A percentile compares a stretch with the other conserved stretches of the same genome.
These are phyloP conservation scores for Haplosporangium sp. DNA, from an alignment of 371 early-diverging fungal species.

Conservation along the genomic window DNA sequence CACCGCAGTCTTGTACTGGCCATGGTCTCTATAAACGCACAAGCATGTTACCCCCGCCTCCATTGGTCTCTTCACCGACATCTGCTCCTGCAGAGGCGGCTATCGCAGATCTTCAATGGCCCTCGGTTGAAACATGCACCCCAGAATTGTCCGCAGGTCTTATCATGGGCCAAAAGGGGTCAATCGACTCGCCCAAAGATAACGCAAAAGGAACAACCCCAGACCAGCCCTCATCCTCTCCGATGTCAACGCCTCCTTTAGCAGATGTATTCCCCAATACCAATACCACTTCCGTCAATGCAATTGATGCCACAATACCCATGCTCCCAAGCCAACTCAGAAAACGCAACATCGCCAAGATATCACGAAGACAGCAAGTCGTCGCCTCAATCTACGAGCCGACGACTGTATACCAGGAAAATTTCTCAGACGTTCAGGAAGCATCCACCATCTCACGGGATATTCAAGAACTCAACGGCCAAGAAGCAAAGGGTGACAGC, in stretches of 20 bases:
- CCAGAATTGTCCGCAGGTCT: too few species aligned
- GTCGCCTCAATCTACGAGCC: slow-evolving; percentile 2
- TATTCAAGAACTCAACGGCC: not conserved
- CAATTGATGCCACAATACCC: slow-evolving; percentile 1
- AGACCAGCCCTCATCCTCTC: not conserved
- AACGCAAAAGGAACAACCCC: not conserved
- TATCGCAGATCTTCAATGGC: too few species aligned
- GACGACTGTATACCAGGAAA: not conserved
- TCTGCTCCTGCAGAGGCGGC: not conserved
- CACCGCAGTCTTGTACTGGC: slow-evolving; percentile 29
- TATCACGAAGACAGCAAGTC: slow-evolving; percentile 12
- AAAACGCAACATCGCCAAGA: slow-evolving; percentile 30
- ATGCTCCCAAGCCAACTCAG: slow-evolving; percentile 48
- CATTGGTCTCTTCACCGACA: slow-evolving; percentile 2
- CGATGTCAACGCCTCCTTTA: not conserved
- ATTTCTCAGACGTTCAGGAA: not conserved
- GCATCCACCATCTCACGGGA: not conserved
- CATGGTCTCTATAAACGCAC: slow-evolving; percentile 10
- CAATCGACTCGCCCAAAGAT: too few species aligned
- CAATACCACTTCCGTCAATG: too few species aligned
- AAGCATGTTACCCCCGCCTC: slow-evolving; percentile 9
- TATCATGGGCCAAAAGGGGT: too few species aligned
- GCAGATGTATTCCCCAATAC: not conserved
- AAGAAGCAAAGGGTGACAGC: not conserved
- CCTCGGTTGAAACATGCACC: too few species aligned